phyloP scores from a whole-genome alignment of 2,329 filamentous ascomycete genomes.

The Tolypocladium guangdongense region DNA sequence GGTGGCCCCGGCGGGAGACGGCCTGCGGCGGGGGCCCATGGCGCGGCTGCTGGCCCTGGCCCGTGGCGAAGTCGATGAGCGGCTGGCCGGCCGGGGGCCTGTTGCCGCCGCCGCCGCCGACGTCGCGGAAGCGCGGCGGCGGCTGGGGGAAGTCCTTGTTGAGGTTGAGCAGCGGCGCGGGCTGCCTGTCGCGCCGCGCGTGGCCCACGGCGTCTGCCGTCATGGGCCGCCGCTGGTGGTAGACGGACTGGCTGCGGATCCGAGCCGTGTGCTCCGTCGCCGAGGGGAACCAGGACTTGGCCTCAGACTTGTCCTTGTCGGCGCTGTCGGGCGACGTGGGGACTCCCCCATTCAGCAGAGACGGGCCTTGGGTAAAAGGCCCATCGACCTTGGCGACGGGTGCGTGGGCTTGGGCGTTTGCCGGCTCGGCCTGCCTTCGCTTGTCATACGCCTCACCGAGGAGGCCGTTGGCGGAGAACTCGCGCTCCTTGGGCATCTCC shows the following conservation, averaged over 20 bases:
- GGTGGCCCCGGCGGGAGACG: slow-evolving; percentile 5
- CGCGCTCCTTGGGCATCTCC: slow-evolving; percentile 14
- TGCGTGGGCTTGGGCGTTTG: slow-evolving; percentile 19
- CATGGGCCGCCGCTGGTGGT: slow-evolving; percentile 10
- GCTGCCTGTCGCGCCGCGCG: slow-evolving; percentile 25
- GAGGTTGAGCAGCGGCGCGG: slow-evolving; percentile 54
- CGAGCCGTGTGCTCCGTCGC: slow-evolving; percentile 25
- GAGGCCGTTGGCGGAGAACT: slow-evolving; percentile 41
- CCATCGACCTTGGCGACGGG: slow-evolving; percentile 19
- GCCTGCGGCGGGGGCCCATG: slow-evolving; percentile 1
- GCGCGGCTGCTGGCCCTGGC: slow-evolving; percentile 7
- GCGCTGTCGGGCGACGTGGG: slow-evolving; percentile 11
- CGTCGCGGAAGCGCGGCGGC: slow-evolving; percentile 44
- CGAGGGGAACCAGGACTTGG: slow-evolving; percentile 25
- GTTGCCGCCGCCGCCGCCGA: slow-evolving; percentile 36
- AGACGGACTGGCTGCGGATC: slow-evolving; percentile 16
- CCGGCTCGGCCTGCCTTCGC: slow-evolving; percentile 27
- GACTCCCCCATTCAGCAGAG: slow-evolving; percentile 37
- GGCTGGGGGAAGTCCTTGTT: slow-evolving; percentile 46
- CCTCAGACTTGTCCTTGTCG: slow-evolving; percentile 9
- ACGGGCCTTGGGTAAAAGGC: slow-evolving; percentile 46
- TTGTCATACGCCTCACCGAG: slow-evolving; percentile 38
- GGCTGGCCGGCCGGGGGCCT: slow-evolving; percentile 25
- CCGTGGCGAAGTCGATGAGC: slow-evolving; percentile 34
- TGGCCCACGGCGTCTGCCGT: slow-evolving; percentile 12